These are phyloP conservation scores for Bipolaris cookei DNA, from an alignment of 2,329 filamentous ascomycete species.

Conservation along the genomic window DNA sequence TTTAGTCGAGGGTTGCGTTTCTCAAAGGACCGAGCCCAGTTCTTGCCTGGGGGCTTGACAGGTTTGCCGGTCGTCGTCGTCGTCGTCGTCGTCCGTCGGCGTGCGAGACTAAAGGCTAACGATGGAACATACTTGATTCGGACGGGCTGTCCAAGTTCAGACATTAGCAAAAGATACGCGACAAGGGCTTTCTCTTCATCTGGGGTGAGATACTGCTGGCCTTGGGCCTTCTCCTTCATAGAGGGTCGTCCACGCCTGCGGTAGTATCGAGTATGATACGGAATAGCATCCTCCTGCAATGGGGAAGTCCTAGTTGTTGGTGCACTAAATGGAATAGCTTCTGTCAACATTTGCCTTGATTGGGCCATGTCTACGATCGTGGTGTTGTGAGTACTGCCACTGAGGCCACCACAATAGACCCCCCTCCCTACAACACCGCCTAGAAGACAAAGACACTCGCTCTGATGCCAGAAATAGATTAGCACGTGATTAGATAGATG, in stretches of 20 bases:
- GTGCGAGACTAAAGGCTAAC: conserved; percentile 22
- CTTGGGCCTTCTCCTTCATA: conserved; percentile 22
- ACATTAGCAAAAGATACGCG: conserved; percentile 23
- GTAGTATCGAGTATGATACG: conserved; percentile 1
- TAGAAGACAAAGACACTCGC: too few species aligned
- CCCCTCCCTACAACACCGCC: too few species aligned
- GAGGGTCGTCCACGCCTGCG: conserved; percentile 3
- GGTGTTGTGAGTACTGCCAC: not conserved
- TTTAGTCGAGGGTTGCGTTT: conserved; percentile 23
- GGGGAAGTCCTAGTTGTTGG: not conserved
- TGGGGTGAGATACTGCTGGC: conserved; percentile 20
- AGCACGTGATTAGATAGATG: too few species aligned
- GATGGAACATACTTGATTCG: conserved; percentile 27
- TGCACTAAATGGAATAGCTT: not conserved
- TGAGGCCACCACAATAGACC: too few species aligned
- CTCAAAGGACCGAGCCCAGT: conserved; percentile 17
- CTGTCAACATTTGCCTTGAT: not conserved
- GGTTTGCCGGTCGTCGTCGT: conserved; percentile 10
- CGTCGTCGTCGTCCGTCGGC: too few species aligned
- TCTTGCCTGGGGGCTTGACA: conserved; percentile 24
- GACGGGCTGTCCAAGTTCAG: conserved; percentile 21
- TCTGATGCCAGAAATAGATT: too few species aligned
- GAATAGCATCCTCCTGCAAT: not conserved
- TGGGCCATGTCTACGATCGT: not conserved
- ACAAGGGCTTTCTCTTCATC: conserved; percentile 36